These are phyloP conservation scores for Eucalyptus curtisii DNA, from an alignment of 345 rosid species.

Conservation along the genomic window DNA sequence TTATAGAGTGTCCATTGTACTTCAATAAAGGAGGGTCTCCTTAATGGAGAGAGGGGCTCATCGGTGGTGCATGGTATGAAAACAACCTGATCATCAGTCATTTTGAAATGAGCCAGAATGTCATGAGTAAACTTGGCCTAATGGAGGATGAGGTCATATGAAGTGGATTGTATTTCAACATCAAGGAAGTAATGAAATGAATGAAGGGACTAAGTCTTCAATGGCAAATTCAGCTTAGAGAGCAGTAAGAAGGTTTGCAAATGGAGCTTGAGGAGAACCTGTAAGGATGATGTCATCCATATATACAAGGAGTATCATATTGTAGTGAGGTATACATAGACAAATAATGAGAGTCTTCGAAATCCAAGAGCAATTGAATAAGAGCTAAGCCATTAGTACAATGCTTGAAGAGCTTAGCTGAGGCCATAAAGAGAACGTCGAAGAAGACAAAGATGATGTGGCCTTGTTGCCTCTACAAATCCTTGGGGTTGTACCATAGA, in stretches of 20 bases:
- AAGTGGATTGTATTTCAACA: not conserved
- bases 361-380: not conserved
- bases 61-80: not conserved
- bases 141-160: not conserved
- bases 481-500: not conserved
- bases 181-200: not conserved
- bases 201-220: not conserved
- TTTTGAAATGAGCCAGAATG: not conserved
- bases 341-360: not conserved
- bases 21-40: not conserved
- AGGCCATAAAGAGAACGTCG: not conserved
- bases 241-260: not conserved
- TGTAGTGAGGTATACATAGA: not conserved
- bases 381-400: not conserved
- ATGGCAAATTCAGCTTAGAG: not conserved
- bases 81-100: not conserved
- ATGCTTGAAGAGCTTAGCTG: not conserved
- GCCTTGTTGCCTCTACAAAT: not conserved
- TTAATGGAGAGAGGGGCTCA: not conserved
- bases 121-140: not conserved
- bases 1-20: not conserved
- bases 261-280: not conserved
- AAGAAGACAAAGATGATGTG: not conserved
- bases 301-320: not conserved
- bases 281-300: not conserved